Percentiles rank a stretch among this genome's conserved stretches.
phyloP scores from a whole-genome alignment of 164 flowering plant species.

The Amborella trichopoda region DNA sequence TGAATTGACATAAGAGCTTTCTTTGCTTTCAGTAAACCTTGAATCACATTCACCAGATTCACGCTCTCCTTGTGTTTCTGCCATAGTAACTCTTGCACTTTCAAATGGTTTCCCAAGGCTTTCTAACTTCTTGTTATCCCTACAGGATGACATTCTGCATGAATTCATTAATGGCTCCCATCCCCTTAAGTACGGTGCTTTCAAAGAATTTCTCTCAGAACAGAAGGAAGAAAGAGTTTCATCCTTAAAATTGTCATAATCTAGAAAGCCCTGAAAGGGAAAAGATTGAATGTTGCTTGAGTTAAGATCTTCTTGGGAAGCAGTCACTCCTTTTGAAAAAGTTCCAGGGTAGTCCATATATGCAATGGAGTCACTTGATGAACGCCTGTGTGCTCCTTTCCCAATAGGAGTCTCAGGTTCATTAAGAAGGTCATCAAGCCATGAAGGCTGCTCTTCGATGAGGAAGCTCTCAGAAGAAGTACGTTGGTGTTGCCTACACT shows the following conservation, averaged over 20 bases:
- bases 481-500: constrained; percentile 49
- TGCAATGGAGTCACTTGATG: constrained; percentile 90
- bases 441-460: constrained; percentile 80
- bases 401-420: constrained; percentile 84
- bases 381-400: constrained; percentile 67
- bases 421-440: constrained; percentile 91
- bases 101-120: constrained; percentile 22
- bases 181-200: constrained; percentile 26
- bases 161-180: constrained; percentile 37
- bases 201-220: constrained; percentile 26
- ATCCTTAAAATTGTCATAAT: constrained; percentile 36
- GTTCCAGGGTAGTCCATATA: constrained; percentile 40
- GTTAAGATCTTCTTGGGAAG: constrained; percentile 35
- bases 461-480: constrained; percentile 75
- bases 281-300: constrained; percentile 21
- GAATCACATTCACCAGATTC: no score
- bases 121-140: constrained; percentile 20
- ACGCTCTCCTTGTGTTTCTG: constrained; percentile 23
- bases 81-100: no score
- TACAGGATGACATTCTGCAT: constrained; percentile 22
- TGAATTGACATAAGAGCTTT: not conserved
- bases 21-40: constrained; percentile 4
- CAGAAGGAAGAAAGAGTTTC: constrained; percentile 28
- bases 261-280: constrained; percentile 47
- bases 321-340: constrained; percentile 26